Evolutionary conservation across 2,329 filamentous ascomycete species (phyloP).

Genomic region (Cercospora zeae-maydis): DNA sequence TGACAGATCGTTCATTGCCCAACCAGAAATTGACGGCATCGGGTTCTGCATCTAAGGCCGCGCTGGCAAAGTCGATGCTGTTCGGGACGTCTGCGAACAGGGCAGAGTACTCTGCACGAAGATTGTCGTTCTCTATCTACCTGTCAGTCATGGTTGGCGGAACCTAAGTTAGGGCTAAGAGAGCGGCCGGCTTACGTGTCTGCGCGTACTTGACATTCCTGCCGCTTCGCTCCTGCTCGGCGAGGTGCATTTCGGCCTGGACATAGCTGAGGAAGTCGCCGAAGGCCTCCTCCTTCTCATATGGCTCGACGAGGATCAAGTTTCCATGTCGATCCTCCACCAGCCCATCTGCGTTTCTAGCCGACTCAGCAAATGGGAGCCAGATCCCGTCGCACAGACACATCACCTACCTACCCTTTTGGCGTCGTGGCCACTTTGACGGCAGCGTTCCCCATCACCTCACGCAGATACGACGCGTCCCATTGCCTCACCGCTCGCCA

Average conservation of each 20-base stretch:
- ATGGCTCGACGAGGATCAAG: constrained; percentile 64
- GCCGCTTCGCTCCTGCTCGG: neutral
- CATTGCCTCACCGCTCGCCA: constrained; percentile 65
- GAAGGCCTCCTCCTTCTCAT: constrained; percentile 64
- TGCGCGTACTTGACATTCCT: constrained; percentile 64
- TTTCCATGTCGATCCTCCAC: constrained; percentile 58
- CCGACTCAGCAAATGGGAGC: constrained; percentile 2
- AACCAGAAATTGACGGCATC: constrained; percentile 84
- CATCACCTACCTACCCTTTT: constrained; percentile 58
- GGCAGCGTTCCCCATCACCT: constrained; percentile 51
- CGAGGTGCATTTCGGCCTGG: constrained; percentile 41
- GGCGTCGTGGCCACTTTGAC: constrained; percentile 80
- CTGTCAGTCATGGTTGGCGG: neutral
- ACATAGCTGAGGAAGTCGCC: constrained; percentile 60
- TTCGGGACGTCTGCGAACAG: constrained; percentile 62
- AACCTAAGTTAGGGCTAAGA: too few species aligned
- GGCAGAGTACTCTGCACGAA: constrained; percentile 65
- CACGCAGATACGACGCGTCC: constrained; percentile 58
- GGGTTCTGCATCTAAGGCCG: constrained; percentile 62
- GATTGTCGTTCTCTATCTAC: constrained; percentile 69
- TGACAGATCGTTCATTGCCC: constrained; percentile 66
- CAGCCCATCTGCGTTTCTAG: constrained; percentile 57
- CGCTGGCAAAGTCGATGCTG: constrained; percentile 67
- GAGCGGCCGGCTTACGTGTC: constrained; percentile 54
- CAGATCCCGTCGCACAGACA: neutral